Percentiles rank a stretch among this genome's conserved stretches.
These are phyloP conservation scores for Sporothrix luriei DNA, from an alignment of 2,329 filamentous ascomycete genomes.

Conservation along the genomic window DNA sequence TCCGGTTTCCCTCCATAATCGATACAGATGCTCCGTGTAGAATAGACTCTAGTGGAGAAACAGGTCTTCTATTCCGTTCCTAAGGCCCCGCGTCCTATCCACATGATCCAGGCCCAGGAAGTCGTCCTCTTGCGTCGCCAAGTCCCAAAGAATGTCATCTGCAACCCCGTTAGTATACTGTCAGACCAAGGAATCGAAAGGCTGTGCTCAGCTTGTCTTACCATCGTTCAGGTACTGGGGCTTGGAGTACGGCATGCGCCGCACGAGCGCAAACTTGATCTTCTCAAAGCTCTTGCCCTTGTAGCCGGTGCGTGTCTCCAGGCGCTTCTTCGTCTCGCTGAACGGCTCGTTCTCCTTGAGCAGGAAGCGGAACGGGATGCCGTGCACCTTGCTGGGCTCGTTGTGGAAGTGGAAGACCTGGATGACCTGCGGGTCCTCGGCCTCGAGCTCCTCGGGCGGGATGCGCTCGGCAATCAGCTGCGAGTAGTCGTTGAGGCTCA, in stretches of 20 bases:
- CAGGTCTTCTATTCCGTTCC: constrained; percentile 65
- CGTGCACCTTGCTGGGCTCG: constrained; percentile 80
- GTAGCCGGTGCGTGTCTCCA: constrained; percentile 88
- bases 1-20: not conserved
- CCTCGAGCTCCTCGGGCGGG: constrained; percentile 70
- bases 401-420: constrained; percentile 91
- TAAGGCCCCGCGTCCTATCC: constrained; percentile 60
- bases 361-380: constrained; percentile 88
- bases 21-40: not conserved
- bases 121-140: constrained; percentile 59
- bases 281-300: constrained; percentile 99
- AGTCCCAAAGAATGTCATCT: constrained; percentile 64
- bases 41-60: constrained; percentile 52
- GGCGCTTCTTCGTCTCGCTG: constrained; percentile 87
- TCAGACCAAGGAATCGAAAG: not conserved
- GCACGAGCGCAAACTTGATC: constrained; percentile 89
- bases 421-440: constrained; percentile 63
- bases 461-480: constrained; percentile 78
- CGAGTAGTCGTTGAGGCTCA: constrained; percentile 83
- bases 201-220: constrained; percentile 50
- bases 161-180: constrained; percentile 38
- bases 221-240: constrained; percentile 85
- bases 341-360: constrained; percentile 85
- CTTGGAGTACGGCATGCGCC: constrained; percentile 71
- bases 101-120: constrained; percentile 67